A percentile compares a stretch with the other conserved stretches of the same genome.
Conservation (phyloP, 164 flowering plant genomes). For the Magnolia sinica region DNA sequence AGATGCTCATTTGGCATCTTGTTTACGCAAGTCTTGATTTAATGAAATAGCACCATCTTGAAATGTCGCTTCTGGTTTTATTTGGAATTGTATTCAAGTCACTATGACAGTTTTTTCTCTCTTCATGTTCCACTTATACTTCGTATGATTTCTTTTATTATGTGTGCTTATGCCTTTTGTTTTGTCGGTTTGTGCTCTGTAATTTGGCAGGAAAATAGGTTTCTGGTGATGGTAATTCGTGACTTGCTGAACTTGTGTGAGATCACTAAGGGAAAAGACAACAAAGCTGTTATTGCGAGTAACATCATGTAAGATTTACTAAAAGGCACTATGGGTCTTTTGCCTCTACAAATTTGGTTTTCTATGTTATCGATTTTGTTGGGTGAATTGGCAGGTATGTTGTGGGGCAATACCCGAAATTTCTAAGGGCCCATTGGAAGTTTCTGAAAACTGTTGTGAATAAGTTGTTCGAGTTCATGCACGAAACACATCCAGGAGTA, state of each 20-base stretch:
- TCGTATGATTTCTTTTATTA: too few species aligned
- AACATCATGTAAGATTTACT: slow-evolving; percentile 76
- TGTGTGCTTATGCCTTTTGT: not conserved
- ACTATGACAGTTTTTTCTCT: too few species aligned
- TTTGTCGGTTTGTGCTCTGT: slow-evolving; percentile 9
- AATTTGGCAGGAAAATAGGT: slow-evolving; percentile 86
- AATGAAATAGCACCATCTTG: too few species aligned
- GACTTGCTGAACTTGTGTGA: slow-evolving; percentile 94
- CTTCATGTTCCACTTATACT: too few species aligned
- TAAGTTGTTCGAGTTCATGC: slow-evolving; percentile 98
- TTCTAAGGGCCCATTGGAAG: slow-evolving; percentile 98
- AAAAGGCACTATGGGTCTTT: not conserved
- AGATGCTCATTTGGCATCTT: too few species aligned
- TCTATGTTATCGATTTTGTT: not conserved
- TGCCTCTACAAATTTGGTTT: not conserved
- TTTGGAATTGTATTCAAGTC: too few species aligned
- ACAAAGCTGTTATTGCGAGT: slow-evolving; percentile 99
- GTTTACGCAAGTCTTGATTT: too few species aligned
- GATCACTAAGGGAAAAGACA: slow-evolving; percentile 94
- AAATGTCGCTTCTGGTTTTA: too few species aligned
- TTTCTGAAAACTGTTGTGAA: slow-evolving; percentile 98
- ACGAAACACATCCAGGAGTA: slow-evolving; percentile 98
- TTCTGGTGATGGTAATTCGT: slow-evolving; percentile 96
- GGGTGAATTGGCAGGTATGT: slow-evolving; percentile 71
- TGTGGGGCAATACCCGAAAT: slow-evolving; percentile 97